These are phyloP conservation scores for Hemerocallis citrina DNA, from an alignment of 106 monocot species.

Conservation along the genomic window DNA sequence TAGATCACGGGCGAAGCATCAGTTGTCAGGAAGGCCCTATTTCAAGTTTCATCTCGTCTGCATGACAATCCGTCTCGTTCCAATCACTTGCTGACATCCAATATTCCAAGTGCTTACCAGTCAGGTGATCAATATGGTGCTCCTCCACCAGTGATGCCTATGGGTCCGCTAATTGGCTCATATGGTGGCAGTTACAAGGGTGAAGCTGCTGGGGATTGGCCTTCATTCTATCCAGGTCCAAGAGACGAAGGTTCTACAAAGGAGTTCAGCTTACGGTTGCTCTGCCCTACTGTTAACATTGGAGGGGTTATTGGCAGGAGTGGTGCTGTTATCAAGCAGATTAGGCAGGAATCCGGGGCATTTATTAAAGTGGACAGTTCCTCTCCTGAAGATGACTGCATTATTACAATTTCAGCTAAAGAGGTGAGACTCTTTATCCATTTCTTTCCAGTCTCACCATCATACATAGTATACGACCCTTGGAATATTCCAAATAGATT, in stretches of 20 bases:
- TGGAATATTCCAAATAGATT: no score
- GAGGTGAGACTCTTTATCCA: constrained; percentile 26
- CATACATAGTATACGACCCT: no score
- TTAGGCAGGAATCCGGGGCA: constrained; percentile 75
- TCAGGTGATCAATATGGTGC: constrained; percentile 32
- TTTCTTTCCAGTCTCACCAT: no score
- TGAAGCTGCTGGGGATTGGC: constrained; percentile 61
- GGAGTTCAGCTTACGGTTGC: constrained; percentile 70
- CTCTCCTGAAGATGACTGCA: constrained; percentile 55
- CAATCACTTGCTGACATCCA: constrained; percentile 58
- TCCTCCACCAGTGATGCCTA: constrained; percentile 39
- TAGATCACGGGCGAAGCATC: constrained; percentile 79
- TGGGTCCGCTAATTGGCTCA: constrained; percentile 40
- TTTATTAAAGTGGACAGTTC: constrained; percentile 65
- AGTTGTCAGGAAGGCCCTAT: constrained; percentile 77
- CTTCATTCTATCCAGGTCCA: constrained; percentile 45
- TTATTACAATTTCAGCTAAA: constrained; percentile 61
- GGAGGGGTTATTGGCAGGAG: constrained; percentile 93
- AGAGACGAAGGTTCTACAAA: constrained; percentile 69
- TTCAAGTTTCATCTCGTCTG: constrained; percentile 66
- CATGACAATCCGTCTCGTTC: constrained; percentile 93
- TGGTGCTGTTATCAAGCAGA: constrained; percentile 69
- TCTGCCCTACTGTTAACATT: constrained; percentile 67
- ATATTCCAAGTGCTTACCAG: constrained; percentile 20
- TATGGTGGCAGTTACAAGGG: constrained; percentile 76